A percentile compares a stretch with the other conserved stretches of the same genome.
Conservation (phyloP, 2,329 filamentous ascomycete genomes). For the Botrytis medusae region DNA sequence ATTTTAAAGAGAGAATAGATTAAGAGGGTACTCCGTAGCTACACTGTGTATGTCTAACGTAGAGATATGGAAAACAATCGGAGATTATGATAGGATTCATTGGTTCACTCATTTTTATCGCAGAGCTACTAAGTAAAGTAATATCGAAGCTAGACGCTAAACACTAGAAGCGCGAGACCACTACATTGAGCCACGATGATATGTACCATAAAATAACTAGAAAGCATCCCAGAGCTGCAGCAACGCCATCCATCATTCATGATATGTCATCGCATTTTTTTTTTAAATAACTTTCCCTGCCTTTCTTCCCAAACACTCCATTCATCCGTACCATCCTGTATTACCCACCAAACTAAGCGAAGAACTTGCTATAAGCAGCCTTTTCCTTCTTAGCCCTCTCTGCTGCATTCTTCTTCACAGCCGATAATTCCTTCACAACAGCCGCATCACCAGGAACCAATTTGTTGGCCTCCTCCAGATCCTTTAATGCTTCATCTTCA, state of each 20-base stretch:
- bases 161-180: background rate
- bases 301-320: background rate
- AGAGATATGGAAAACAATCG: background rate
- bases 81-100: background rate
- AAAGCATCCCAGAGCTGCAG: background rate
- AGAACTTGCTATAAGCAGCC: slow-evolving; percentile 91
- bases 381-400: slow-evolving; percentile 84
- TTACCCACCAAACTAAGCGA: slow-evolving; percentile 44
- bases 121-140: background rate
- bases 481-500: slow-evolving; percentile 75
- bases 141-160: slow-evolving; percentile 7
- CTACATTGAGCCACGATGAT: background rate
- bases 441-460: slow-evolving; percentile 74
- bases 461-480: slow-evolving; percentile 72
- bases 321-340: slow-evolving; percentile 1
- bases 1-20: background rate
- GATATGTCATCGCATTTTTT: slow-evolving; percentile 2
- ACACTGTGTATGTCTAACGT: background rate
- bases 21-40: background rate
- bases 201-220: slow-evolving; percentile 5
- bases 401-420: slow-evolving; percentile 74
- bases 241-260: slow-evolving; percentile 13
- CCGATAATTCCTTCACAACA: slow-evolving; percentile 70
- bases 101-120: background rate
- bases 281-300: background rate